Evolutionary conservation across 345 rosid species (phyloP), one percentile per base, ranked within the genome.

Genomic region (Alliaria petiolata): DNA sequence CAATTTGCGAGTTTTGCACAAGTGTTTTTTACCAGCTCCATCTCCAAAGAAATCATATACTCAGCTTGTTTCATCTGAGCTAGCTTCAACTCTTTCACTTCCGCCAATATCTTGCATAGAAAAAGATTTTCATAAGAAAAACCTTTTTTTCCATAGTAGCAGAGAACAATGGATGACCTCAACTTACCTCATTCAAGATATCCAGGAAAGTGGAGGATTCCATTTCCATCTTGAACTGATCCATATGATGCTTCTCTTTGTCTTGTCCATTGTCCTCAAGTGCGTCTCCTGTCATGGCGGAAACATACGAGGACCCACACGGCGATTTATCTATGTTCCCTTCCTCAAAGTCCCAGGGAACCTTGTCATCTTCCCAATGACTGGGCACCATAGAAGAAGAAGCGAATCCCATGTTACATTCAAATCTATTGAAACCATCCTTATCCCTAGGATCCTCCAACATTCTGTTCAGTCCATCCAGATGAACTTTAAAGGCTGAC

Each of bases 11-110:
- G 20, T 46, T 14, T 19, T 10, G n/a, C n/a, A n/a, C n/a, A 4
- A 56, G 66, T 67, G 45, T 13, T 7, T 39, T 64, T 44, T 69
- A 87, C 92, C 89, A 84, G 82, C 38, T 87, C 84, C 60, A 76
- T 70, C 81, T 87, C 83, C 76, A 87, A 62, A 28, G 43, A 43
- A 44, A 56, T 60, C 55, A 82, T 62, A 54, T 69, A 79, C 67
- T 68, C 70, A 44, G 13, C 70, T 76, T 87, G 90, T 56, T 79
- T 28, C 26, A 28, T 31, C 64, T 78, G 84, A 74, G 79, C 74
- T 33, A 35, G 34, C 82, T 73, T 82, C 70, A 87, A 73, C 39
- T 72, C 84, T 68, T 62, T 71, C 62, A 83, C 75, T 71, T 79
- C 81, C 12, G 17, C 0, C 9, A 68, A 25, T 72, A 87, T 61